Evolutionary conservation across 2,329 filamentous ascomycete species (phyloP), one percentile per base, ranked within the genome.

Genomic region (Curvularia verruculosa): DNA sequence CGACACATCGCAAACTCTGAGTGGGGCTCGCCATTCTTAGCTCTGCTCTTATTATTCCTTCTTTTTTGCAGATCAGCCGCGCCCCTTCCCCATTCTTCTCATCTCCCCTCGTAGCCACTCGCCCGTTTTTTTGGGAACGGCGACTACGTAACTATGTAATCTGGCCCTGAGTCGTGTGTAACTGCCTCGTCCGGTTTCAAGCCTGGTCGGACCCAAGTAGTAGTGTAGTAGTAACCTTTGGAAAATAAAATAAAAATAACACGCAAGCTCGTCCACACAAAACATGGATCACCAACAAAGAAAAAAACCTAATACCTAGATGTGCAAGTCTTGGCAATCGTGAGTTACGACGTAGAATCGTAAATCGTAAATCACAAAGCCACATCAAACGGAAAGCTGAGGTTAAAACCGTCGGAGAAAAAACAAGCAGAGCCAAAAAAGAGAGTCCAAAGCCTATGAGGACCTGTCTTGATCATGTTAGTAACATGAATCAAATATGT

Each of bases 401-500:
- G 21, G 2, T 19, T 12, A 46, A 21, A n/a, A 5, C 18, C 18
- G 15, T 26, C n/a, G n/a, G n/a, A n/a, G n/a, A 37, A 36, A 12
- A 18, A 15, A 23, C 34, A 44, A n/a, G 10, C 28, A 68, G 73
- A 59, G 21, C 19, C 19, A 56, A 47, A 29, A 10, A 51, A 29
- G 23, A 37, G 21, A 26, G 36, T 48, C 34, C 55, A 51, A 58
- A 58, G 55, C 55, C 55, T 52, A 58, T 58, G 46, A 52, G 55
- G 55, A 48, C 40, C 50, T 54, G 21, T 21, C 10, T 18, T 13
- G 8, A 21, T 2, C n/a, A 36, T 18, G 46, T 43, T 54, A 54
- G 52, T 19, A 13, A 21, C 45, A 43, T 23, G 41, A n/a, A 47
- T 56, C 59, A 57, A 55, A 59, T 19, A 18, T 44, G 8, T 48